Base-by-base conservation (phyloP, 306 rosid genomes). In the Adenanthera pavonina region DNA sequence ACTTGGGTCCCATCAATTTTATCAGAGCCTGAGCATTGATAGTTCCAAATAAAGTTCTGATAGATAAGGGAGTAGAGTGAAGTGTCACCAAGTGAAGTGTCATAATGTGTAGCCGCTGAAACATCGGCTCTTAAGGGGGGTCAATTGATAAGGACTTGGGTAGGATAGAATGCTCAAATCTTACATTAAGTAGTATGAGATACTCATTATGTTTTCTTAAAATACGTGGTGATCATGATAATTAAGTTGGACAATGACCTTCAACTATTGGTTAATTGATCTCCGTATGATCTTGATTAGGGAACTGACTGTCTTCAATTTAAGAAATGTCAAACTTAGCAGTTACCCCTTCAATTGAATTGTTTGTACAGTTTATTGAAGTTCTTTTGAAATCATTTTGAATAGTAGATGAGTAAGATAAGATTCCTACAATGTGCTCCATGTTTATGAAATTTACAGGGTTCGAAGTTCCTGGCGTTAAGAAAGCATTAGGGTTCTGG, bases 381-480 rank as follows among this genome's bases (percentile, higher is more conserved):
- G n/a, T 10, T 30, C 14, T 60, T 60, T 5, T 64, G 5, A 5
- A 0, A 3, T 34, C 34, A 33, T 11, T 4, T 33, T 62, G n/a
- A 3, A 54, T 54, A 52, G 4, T 52, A 15, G 7, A 54, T 54
- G 30, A 54, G 30, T 25, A 25, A 25, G 30, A 54, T 36, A 64
- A 30, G 16, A 15, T 35, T 13, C 71, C 30, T 12, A 34, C 40
- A 60, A 60, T 2, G 4, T 61, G n/a, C 43, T 61, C 43, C 12
- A 0, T 60, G 67, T 35, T 54, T 71, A 82, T 70, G 61, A 56
- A 30, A 16, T 75, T 83, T 35, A 30, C 87, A 88, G 89, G 20
- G 19, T 76, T 88, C 59, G 88, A 85, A 71, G 75, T 25, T 53
- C 88, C 87, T 1, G 85, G 83, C 34, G 82, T 88, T 38, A 90